These are phyloP conservation scores for Mollisiaceae sp. DNA, from an alignment of 2,329 filamentous ascomycete genomes.

Conservation along the genomic window DNA sequence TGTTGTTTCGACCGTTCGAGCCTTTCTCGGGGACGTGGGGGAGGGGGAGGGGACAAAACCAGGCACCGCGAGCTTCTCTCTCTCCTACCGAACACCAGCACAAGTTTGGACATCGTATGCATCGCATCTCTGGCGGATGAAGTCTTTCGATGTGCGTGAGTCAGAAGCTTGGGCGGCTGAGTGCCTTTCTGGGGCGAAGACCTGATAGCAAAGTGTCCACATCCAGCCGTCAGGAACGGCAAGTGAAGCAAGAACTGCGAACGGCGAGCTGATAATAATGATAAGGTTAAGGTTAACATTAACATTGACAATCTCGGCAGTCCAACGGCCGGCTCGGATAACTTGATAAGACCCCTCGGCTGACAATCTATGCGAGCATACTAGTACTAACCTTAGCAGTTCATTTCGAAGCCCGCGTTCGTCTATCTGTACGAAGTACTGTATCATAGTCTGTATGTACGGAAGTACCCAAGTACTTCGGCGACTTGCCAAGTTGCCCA, in stretches of 20 bases:
- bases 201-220: neutral
- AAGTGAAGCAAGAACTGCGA: neutral
- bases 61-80: neutral
- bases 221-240: no score
- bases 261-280: no score
- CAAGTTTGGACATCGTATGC: neutral
- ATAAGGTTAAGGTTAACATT: no score
- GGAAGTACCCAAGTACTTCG: neutral
- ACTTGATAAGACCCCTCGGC: neutral
- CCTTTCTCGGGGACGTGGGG: neutral
- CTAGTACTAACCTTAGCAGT: no score
- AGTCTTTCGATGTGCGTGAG: neutral
- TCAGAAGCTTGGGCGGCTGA: neutral
- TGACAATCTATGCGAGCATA: no score
- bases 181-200: neutral
- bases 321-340: no score
- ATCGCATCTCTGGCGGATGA: neutral
- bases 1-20: neutral
- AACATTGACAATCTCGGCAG: no score
- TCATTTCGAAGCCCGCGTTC: neutral
- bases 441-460: no score
- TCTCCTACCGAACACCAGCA: neutral
- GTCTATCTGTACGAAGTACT: no score
- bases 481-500: neutral
- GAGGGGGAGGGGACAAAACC: neutral